Conservation (phyloP, 164 flowering plant species). For the Piper longum region DNA sequence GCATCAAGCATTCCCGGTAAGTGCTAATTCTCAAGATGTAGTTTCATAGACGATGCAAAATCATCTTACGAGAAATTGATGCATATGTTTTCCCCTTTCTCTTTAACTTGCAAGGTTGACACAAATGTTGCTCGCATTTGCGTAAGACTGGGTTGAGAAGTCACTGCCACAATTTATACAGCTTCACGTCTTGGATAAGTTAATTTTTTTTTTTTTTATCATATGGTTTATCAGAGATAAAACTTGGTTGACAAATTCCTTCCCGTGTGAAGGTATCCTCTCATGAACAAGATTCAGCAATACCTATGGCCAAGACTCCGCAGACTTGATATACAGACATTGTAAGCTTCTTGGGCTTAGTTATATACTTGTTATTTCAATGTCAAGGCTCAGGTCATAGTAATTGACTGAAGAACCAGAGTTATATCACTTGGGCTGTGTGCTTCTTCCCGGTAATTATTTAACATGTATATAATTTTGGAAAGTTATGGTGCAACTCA, state of each 20-base stretch:
- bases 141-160: constrained; percentile 86
- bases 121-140: constrained; percentile 81
- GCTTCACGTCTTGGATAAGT: constrained; percentile 65
- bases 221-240: neutral
- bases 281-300: constrained; percentile 54
- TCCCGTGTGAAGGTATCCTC: constrained; percentile 34
- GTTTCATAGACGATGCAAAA: no score
- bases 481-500: neutral
- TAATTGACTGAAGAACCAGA: neutral
- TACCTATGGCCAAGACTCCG: constrained; percentile 83
- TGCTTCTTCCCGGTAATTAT: neutral
- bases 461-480: no score
- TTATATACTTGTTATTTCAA: no score
- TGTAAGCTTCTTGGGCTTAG: constrained; percentile 27
- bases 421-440: neutral
- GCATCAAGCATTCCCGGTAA: constrained; percentile 95
- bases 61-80: no score
- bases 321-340: constrained; percentile 40
- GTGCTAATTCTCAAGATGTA: no score
- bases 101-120: constrained; percentile 66
- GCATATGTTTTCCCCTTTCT: no score
- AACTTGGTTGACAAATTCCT: neutral
- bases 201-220: constrained; percentile 10
- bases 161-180: constrained; percentile 63
- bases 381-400: neutral